phyloP scores from a whole-genome alignment of 2,329 filamentous ascomycete species.

The Lachnum nothofagi region DNA sequence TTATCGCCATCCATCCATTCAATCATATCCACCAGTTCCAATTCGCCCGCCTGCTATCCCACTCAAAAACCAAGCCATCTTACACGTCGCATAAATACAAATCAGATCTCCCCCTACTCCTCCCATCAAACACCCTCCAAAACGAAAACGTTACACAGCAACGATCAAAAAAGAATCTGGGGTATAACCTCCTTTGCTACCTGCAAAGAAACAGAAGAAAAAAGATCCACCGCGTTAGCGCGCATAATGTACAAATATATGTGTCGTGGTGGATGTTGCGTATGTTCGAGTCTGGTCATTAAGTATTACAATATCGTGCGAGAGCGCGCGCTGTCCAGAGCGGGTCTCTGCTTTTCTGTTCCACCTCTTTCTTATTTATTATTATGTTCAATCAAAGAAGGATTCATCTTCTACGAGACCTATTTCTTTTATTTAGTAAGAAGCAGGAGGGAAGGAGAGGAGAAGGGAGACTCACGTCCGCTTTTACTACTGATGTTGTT shows the following conservation, averaged over 20 bases:
- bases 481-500: conserved; percentile 23
- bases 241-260: conserved; percentile 9
- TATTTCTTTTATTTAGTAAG: conserved; percentile 10
- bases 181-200: conserved; percentile 16
- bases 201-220: conserved; percentile 2
- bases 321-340: conserved; percentile 23
- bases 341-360: conserved; percentile 10
- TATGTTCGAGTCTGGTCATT: conserved; percentile 14
- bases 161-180: conserved; percentile 9
- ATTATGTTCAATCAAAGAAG: conserved; percentile 29
- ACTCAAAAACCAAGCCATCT: no score
- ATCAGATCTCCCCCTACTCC: no score
- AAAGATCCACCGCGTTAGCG: background rate
- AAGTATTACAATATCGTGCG: conserved; percentile 17
- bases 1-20: no score
- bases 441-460: no score
- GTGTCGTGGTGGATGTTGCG: background rate
- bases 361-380: conserved; percentile 7
- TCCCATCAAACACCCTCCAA: no score
- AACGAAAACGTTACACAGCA: no score
- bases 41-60: no score
- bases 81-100: no score
- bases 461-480: conserved; percentile 25
- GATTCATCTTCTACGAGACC: conserved; percentile 31
- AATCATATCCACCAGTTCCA: no score